Evolutionary conservation across 345 rosid species (phyloP).

Genomic region (Pelargonium nanum): DNA sequence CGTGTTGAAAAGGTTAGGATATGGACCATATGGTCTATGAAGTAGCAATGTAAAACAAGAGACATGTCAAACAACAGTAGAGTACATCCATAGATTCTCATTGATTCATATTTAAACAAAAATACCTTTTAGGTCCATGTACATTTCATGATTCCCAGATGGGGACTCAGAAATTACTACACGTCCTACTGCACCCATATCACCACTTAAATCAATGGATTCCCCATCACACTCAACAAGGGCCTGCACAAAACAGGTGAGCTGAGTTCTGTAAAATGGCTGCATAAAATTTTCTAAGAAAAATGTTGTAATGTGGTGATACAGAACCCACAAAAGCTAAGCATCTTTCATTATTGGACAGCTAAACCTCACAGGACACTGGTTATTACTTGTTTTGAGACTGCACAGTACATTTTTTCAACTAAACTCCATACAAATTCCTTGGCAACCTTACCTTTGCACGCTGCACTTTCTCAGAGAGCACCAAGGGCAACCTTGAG

Average conservation of each 20-base stretch:
- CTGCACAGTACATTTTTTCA: not conserved
- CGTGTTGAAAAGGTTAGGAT: too few relatives aligned
- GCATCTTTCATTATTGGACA: not conserved
- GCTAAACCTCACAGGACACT: not conserved
- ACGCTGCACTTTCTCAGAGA: conserved; percentile 84
- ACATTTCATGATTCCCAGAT: conserved; percentile 48
- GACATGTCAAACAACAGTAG: not conserved
- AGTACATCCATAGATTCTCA: not conserved
- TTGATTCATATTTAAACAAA: not conserved
- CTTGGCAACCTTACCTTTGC: conserved; percentile 49
- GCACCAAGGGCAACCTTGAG: conserved; percentile 74
- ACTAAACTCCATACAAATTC: conserved; percentile 5
- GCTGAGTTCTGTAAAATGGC: not conserved
- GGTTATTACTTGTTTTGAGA: not conserved
- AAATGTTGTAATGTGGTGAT: not conserved
- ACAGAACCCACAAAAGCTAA: not conserved
- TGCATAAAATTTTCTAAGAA: not conserved
- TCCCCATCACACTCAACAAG: conserved; percentile 96
- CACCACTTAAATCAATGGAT: conserved; percentile 89
- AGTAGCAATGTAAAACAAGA: too few relatives aligned
- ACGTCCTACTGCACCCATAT: conserved; percentile 93
- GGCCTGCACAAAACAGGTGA: conserved; percentile 44
- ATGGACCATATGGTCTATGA: too few relatives aligned
- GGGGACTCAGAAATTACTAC: conserved; percentile 50
- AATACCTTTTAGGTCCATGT: conserved; percentile 78